Base-by-base conservation (phyloP, 805 yeast species). In the Brettanomyces custersianus region DNA sequence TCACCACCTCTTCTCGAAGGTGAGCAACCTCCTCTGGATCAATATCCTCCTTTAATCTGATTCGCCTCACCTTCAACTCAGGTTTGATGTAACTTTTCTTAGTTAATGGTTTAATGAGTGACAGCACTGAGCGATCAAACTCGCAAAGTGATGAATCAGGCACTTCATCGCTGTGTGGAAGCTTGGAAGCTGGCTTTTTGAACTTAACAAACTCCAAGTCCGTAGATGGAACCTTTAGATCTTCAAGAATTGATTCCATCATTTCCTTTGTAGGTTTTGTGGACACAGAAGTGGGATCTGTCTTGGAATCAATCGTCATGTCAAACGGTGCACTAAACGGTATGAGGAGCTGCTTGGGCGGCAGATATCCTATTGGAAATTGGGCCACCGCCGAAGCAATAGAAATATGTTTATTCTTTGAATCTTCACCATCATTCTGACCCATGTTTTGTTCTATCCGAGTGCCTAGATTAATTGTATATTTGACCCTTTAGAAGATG, bases 311-410 rank as follows among this genome's bases (percentile, higher is more conserved):
- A n/a, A 45, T 27, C 5, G 29, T 32, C 23, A 48, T 28, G 16
- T 44, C 44, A 31, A 46, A 50, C n/a, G 63, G 63, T 2, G 48
- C 41, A 2, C 55, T 40, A 23, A 55, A 41, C 5, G 58, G 49
- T 6, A 49, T 40, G 11, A 50, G 39, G 29, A 54, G 58, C 35
- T 65, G 68, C 2, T 53, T 57, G 2, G 72, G 72, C 2, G 64
- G 46, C 12, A 66, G 42, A 31, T 53, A 63, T 15, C 56, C 50
- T 33, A 66, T 35, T 0, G 71, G 70, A 18, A 44, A 48, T 20
- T 38, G 41, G 10, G 46, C 34, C 29, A 57, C 35, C 2, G 53
- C 51, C 9, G 52, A 43, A 4, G 44, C 40, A 17, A 54, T 7
- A n/a, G 41, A 29, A 20, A 40, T 40, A 4, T 25, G 28, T 12